Base-by-base conservation (phyloP, 768 basidiomycete genomes). In the Albatrellus ellisii region DNA sequence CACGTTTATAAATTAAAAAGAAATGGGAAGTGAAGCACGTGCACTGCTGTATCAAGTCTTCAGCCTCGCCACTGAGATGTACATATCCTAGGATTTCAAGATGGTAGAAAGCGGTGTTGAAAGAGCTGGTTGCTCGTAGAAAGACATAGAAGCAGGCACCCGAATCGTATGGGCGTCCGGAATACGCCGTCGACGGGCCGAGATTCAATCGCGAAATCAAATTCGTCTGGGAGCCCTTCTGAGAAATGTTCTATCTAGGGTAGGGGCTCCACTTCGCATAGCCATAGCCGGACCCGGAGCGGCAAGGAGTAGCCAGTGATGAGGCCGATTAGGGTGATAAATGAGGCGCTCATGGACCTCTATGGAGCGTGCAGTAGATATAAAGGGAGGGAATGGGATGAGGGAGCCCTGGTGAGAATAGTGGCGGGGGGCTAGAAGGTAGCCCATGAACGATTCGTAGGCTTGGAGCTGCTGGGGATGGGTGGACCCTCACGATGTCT, bases 61-160 rank as follows among this genome's bases (percentile, higher is more conserved):
- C 90, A 0, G 88, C 82, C 61, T 97, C 94, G 25, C 74, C 67
- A 54, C 87, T 90, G 43, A 98, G 66, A 57, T 94, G 84, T 10
- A 97, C 86, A 53, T 99, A 94, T 39, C 92, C 90, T 0, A 95
- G 95, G 61, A 98, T 90, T 32, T 64, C 67, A 28, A 98, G 74
- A 59, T 84, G 82, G 44, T 79, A 68, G 24, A 29, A 26, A 41
- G 15, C 9, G 21, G 14, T 15, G 24, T 24, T 22, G 8, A 43
- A 18, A 6, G 18, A 27, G 21, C 1, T n/a, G 48, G 67, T 37
- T 50, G 74, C 80, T 71, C 75, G 62, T 82, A 83, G 24, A 81
- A 67, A 2, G 70, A 61, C 12, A 62, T 47, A 1, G 70, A 47
- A 33, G 54, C 46, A 2, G 49, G 34, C 44, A 22, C 32, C 39